Evolutionary conservation across 805 yeast species (phyloP), one percentile per base, ranked within the genome.

Genomic region (fission yeast (Schizosaccharomyces pombe)): DNA sequence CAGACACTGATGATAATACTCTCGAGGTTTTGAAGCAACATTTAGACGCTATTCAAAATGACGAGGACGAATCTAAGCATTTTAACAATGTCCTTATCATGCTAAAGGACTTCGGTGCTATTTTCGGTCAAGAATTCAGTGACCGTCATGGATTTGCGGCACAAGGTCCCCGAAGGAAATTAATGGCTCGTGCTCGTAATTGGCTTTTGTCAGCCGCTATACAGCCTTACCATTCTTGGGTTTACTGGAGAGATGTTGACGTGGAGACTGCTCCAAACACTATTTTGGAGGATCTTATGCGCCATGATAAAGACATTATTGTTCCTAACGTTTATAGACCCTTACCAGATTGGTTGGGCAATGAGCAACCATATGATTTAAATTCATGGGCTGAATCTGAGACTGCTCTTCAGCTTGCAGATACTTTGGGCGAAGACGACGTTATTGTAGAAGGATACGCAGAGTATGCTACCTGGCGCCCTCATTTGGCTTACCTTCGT

Each of bases 241-340:
- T 89, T 5, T 86, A 87, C 66, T 89, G 97, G 97, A 73, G 97
- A 67, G 97, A 89, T 69, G 95, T 91, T 11, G 97, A 89, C 67
- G 94, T 89, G n/a, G 95, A 87, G 65, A 79, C 87, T 0, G 78
- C 82, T 31, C 94, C 95, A 3, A 73, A 79, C 1, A 80, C 95
- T 1, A 77, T 87, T 57, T 67, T 87, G 58, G 95, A 87, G 67
- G 96, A 87, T 67, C 70, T 87, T 61, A 89, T 89, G 96, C 82
- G 77, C 61, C 95, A 85, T 66, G 78, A 82, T 64, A 77, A 76
- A 63, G 97, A 89, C 65, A 91, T 89, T 30, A 85, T 89, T 54
- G 96, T 89, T 16, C 97, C 97, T 16, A 89, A 91, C 63, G 95
- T 91, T 33, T 91, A 98, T 98, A 75, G 98, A 61, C 98, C 97